Conservation (phyloP, 371 early-diverging fungal genomes). For the Lichtheimia ramosa region DNA sequence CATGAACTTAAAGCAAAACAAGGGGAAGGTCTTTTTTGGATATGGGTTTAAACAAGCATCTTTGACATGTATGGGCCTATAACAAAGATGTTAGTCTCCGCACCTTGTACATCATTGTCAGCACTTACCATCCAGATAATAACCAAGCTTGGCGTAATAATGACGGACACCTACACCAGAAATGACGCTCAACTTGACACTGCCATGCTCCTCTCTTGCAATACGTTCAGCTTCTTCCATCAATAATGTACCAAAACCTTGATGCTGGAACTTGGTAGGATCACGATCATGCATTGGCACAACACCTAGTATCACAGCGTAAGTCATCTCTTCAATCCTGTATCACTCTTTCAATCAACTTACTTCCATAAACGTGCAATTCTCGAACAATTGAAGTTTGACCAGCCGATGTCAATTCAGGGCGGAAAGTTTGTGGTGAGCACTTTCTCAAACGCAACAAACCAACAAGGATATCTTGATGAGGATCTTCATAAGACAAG, state of each 20-base stretch:
- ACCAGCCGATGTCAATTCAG: conserved; percentile 81
- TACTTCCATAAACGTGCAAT: conserved; percentile 98
- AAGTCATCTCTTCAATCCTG: too few relatives aligned
- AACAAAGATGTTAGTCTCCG: neutral
- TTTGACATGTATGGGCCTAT: conserved; percentile 95
- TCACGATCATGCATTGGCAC: conserved; percentile 97
- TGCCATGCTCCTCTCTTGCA: conserved; percentile 97
- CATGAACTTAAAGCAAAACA: too few relatives aligned
- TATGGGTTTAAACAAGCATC: conserved; percentile 54
- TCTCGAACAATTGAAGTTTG: conserved; percentile 97
- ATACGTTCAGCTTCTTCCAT: conserved; percentile 99
- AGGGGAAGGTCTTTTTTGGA: too few relatives aligned
- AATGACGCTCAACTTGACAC: conserved; percentile 97
- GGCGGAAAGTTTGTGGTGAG: conserved; percentile 88
- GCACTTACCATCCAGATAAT: conserved; percentile 87
- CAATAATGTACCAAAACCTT: conserved; percentile 98
- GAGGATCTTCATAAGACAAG: conserved; percentile 98
- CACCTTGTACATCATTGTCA: neutral
- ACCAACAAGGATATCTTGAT: conserved; percentile 98
- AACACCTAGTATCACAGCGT: conserved; percentile 36
- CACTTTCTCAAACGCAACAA: conserved; percentile 97
- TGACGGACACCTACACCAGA: conserved; percentile 98
- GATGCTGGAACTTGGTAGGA: conserved; percentile 99
- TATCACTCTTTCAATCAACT: too few relatives aligned
- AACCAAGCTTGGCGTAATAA: conserved; percentile 99